Percentiles rank a stretch among this genome's conserved stretches.
These are phyloP conservation scores for Sergeia podlipaevii DNA, from an alignment of 208 protist species.

Conservation along the genomic window DNA sequence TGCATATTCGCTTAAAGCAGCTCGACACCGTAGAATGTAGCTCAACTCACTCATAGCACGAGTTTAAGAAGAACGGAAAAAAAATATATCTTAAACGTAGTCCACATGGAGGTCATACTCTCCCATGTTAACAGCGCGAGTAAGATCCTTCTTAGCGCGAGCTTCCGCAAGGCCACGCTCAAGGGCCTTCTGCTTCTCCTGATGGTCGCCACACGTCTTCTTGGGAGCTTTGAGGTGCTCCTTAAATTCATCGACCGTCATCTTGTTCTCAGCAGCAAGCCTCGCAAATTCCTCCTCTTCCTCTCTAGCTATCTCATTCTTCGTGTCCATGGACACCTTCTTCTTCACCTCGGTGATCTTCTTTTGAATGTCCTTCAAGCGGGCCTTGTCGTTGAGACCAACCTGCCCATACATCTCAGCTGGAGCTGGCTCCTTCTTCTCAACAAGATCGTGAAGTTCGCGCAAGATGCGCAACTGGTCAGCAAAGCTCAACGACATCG, in stretches of 20 bases:
- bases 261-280: slow-evolving; percentile 44
- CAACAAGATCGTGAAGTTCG: slow-evolving; percentile 52
- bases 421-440: slow-evolving; percentile 53
- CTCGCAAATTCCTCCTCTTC: slow-evolving; percentile 56
- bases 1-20: background rate
- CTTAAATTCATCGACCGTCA: slow-evolving; percentile 65
- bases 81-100: slow-evolving; percentile 33
- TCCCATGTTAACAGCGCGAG: slow-evolving; percentile 16
- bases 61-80: background rate
- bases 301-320: slow-evolving; percentile 51
- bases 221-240: slow-evolving; percentile 1
- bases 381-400: slow-evolving; percentile 68
- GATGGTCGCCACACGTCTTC: slow-evolving; percentile 9
- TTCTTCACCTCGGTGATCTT: slow-evolving; percentile 61
- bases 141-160: slow-evolving; percentile 50
- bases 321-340: slow-evolving; percentile 50
- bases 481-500: slow-evolving; percentile 14
- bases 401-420: slow-evolving; percentile 40
- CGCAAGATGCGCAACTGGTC: slow-evolving; percentile 55
- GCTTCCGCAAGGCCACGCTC: slow-evolving; percentile 26
- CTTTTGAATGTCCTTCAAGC: slow-evolving; percentile 92
- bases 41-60: background rate
- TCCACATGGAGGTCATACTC: slow-evolving; percentile 40
- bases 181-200: slow-evolving; percentile 22
- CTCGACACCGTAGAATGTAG: background rate